Percentiles rank a stretch among this genome's conserved stretches.
Evolutionary conservation across 257 asterid species (phyloP).

Genomic region (Gentiana macrophylla): DNA sequence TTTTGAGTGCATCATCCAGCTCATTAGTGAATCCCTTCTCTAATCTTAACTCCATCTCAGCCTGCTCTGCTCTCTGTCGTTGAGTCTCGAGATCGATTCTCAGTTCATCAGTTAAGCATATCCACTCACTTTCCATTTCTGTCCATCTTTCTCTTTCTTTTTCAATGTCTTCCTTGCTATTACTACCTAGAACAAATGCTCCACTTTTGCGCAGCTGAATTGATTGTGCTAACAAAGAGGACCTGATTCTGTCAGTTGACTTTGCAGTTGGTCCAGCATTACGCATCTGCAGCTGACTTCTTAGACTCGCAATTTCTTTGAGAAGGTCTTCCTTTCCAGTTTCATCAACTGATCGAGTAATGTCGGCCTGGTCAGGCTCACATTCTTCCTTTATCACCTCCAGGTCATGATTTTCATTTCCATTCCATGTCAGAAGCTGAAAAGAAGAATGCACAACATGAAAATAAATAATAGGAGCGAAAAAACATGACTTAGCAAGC

Average conservation of each 20-base stretch:
- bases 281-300: conserved; percentile 40
- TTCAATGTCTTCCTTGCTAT: conserved; percentile 62
- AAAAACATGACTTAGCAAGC: background rate
- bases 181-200: conserved; percentile 23
- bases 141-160: conserved; percentile 79
- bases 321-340: conserved; percentile 64
- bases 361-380: conserved; percentile 17
- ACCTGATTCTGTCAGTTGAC: conserved; percentile 59
- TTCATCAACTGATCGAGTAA: conserved; percentile 23
- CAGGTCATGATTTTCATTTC: conserved; percentile 26
- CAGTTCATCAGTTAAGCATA: conserved; percentile 82
- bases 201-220: conserved; percentile 67
- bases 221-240: conserved; percentile 78
- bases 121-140: conserved; percentile 99
- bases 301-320: conserved; percentile 55
- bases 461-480: background rate
- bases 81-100: conserved; percentile 72
- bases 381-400: conserved; percentile 47
- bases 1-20: conserved; percentile 69
- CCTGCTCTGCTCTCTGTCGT: conserved; percentile 64
- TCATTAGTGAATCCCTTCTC: conserved; percentile 81
- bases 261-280: conserved; percentile 39
- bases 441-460: conserved; percentile 1
- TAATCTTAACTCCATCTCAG: conserved; percentile 55
- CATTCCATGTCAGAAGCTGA: conserved; percentile 58